Evolutionary conservation across 2,329 filamentous ascomycete species (phyloP).

Genomic region (Aspergillus tamarii): DNA sequence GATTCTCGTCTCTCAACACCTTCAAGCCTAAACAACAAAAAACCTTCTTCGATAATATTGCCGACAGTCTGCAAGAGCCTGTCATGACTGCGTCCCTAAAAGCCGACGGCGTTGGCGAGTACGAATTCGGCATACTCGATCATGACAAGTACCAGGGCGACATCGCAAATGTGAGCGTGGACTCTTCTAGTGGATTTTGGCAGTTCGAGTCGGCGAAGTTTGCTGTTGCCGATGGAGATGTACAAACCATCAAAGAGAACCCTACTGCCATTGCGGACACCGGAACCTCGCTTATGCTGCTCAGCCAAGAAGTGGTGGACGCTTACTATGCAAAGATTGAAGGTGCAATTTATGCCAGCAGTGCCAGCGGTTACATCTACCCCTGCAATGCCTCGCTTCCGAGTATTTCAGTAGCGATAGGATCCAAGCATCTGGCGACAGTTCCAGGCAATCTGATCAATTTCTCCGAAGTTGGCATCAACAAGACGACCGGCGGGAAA

Average conservation of each 20-base stretch:
- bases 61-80: conserved; percentile 62
- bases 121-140: conserved; percentile 76
- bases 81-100: conserved; percentile 73
- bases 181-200: conserved; percentile 70
- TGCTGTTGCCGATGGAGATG: conserved; percentile 51
- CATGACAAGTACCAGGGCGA: conserved; percentile 62
- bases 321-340: conserved; percentile 63
- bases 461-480: conserved; percentile 56
- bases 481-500: conserved; percentile 42
- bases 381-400: conserved; percentile 60
- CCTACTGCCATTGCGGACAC: conserved; percentile 66
- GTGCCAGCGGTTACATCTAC: conserved; percentile 57
- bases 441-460: conserved; percentile 61
- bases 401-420: conserved; percentile 59
- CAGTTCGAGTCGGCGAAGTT: conserved; percentile 63
- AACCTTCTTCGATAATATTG: conserved; percentile 75
- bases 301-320: conserved; percentile 58
- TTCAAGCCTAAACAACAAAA: conserved; percentile 65
- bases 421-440: conserved; percentile 52
- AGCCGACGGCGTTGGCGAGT: conserved; percentile 62
- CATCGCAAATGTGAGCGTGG: conserved; percentile 65
- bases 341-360: conserved; percentile 50
- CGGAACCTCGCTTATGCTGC: conserved; percentile 68
- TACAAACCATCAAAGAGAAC: conserved; percentile 37
- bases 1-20: conserved; percentile 67